phyloP scores from a whole-genome alignment of 768 basidiomycete genomes.

The Collybia nuda region DNA sequence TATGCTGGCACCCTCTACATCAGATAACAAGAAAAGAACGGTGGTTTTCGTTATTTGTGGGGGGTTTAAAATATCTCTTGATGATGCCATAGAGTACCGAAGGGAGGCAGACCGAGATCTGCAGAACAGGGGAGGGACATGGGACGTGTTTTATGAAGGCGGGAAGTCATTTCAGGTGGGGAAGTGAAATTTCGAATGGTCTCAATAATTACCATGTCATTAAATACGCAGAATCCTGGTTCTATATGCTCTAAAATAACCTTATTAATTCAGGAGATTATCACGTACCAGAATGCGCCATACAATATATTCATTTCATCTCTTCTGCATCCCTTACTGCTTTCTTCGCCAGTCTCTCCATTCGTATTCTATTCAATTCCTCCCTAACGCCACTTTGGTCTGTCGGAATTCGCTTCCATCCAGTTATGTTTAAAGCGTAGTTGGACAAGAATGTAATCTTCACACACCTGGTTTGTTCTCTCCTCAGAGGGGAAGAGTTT shows the following conservation, averaged over 20 bases:
- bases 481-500: slow-evolving; percentile 67
- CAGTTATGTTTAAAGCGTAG: slow-evolving; percentile 1
- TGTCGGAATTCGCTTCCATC: slow-evolving; percentile 45
- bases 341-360: slow-evolving; percentile 51
- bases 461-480: slow-evolving; percentile 47
- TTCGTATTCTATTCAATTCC: slow-evolving; percentile 72
- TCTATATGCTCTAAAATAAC: too few relatives aligned
- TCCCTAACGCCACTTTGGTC: slow-evolving; percentile 65
- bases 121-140: slow-evolving; percentile 20
- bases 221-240: too few relatives aligned
- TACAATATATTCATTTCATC: slow-evolving; percentile 8
- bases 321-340: slow-evolving; percentile 40
- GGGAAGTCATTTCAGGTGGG: slow-evolving; percentile 32
- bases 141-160: slow-evolving; percentile 40
- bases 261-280: too few relatives aligned
- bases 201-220: too few relatives aligned
- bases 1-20: slow-evolving; percentile 39
- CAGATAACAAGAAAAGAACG: slow-evolving; percentile 25
- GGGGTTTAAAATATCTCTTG: slow-evolving; percentile 65
- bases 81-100: slow-evolving; percentile 51
- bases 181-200: slow-evolving; percentile 9
- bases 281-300: too few relatives aligned
- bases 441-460: not conserved
- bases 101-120: slow-evolving; percentile 34
- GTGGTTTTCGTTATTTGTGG: slow-evolving; percentile 73